phyloP scores from a whole-genome alignment of 495 filamentous ascomycete genomes.

The Hyaloscypha hepaticicola region DNA sequence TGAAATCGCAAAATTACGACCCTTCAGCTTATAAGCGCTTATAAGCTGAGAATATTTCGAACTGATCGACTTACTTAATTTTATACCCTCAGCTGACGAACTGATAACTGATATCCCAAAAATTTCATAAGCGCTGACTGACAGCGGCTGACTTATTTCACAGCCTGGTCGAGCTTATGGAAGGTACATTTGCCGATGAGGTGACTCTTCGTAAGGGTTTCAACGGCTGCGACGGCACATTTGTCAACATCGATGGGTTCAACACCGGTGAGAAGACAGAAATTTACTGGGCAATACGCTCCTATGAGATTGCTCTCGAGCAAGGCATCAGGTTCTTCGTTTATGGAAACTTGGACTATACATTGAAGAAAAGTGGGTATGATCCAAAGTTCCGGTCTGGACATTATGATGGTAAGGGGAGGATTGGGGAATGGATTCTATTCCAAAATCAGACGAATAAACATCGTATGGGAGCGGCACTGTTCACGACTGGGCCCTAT shows the following conservation, averaged over 20 bases:
- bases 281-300: slow-evolving; percentile 53
- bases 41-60: too few relatives aligned
- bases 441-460: slow-evolving; percentile 38
- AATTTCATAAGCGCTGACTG: too few relatives aligned
- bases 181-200: slow-evolving; percentile 49
- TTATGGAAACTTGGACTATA: slow-evolving; percentile 49
- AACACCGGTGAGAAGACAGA: slow-evolving; percentile 53
- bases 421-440: slow-evolving; percentile 51
- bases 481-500: slow-evolving; percentile 55
- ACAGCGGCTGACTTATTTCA: too few relatives aligned
- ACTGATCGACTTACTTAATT: too few relatives aligned
- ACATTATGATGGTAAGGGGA: slow-evolving; percentile 56
- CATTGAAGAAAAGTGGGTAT: slow-evolving; percentile 45
- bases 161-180: slow-evolving; percentile 43
- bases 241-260: slow-evolving; percentile 56
- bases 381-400: slow-evolving; percentile 46
- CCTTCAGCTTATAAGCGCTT: too few relatives aligned
- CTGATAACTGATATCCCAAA: too few relatives aligned
- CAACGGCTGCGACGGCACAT: slow-evolving; percentile 47
- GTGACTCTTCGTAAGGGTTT: slow-evolving; percentile 43
- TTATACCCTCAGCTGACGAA: too few relatives aligned
- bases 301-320: slow-evolving; percentile 53
- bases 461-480: slow-evolving; percentile 45
- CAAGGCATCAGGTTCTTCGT: slow-evolving; percentile 53
- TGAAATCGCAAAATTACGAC: too few relatives aligned